Conservation (phyloP, 2,329 filamentous ascomycete genomes). For the Ophioceras dolichostomum region DNA sequence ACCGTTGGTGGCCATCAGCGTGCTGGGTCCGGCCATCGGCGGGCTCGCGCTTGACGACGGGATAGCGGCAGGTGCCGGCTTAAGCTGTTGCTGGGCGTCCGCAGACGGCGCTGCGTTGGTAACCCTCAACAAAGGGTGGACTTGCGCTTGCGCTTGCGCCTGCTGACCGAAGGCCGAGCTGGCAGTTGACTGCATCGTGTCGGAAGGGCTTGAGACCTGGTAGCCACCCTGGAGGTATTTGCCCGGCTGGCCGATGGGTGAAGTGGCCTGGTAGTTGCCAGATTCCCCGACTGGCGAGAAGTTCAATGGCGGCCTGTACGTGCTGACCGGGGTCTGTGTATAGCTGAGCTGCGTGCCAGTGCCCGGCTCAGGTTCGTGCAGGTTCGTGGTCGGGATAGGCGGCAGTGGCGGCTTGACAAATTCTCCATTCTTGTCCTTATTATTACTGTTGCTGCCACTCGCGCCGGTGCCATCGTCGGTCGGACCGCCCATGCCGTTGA, state of each 20-base stretch:
- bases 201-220: neutral
- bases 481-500: slow-evolving; percentile 1
- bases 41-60: too few relatives aligned
- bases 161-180: too few relatives aligned
- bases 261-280: slow-evolving; percentile 1
- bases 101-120: too few relatives aligned
- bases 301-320: neutral
- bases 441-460: slow-evolving; percentile 3
- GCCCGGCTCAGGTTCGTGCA: neutral
- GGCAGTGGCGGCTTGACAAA: slow-evolving; percentile 2
- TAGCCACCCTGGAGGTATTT: slow-evolving; percentile 1
- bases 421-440: neutral
- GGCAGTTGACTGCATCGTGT: neutral
- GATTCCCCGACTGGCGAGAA: neutral
- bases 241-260: slow-evolving; percentile 2
- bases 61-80: too few relatives aligned
- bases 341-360: slow-evolving; percentile 3
- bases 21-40: neutral
- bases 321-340: slow-evolving; percentile 2
- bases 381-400: slow-evolving; percentile 3
- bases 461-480: slow-evolving; percentile 2
- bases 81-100: too few relatives aligned
- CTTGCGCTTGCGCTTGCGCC: slow-evolving; percentile 1
- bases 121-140: too few relatives aligned
- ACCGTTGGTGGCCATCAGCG: slow-evolving; percentile 7